Evolutionary conservation across 768 basidiomycete species (phyloP), one percentile per base, ranked within the genome.

Genomic region (Russula sp.): DNA sequence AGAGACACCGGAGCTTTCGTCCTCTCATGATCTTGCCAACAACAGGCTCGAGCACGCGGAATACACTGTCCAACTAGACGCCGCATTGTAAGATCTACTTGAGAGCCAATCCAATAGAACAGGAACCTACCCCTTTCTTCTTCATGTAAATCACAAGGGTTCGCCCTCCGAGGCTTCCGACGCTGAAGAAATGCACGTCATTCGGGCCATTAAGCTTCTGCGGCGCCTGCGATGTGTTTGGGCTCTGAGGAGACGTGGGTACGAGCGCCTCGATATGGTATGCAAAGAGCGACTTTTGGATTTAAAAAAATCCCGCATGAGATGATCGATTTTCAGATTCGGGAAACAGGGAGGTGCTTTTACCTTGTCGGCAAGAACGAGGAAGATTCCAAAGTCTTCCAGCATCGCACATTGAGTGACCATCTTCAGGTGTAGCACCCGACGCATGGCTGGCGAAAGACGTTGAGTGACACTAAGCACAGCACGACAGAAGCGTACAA

Each of bases 41-140:
- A n/a, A 98, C 92, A 3, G 96, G 96, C 69, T 99, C 96, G n/a
- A 99, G 82, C 7, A 96, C 94, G 59, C 92, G 91, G 83, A 99
- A 98, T 56, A 97, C 89, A 62, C 92, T 94, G 71, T 96, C 92
- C 68, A 91, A 79, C 82, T 86, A 38, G 52, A 34, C 2, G 42
- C 57, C 49, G 9, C 48, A 28, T 53, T 65, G 56, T 71, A 40
- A 26, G 51, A 14, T 38, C 22, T 5, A 22, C n/a, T 30, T 5
- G 71, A 49, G 72, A 66, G 34, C 70, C 73, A 69, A 69, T 24
- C 24, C 14, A 24, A 36, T 26, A 16, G 6, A 26, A 49, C 36
- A 59, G 55, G n/a, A 4, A 72, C 82, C 40, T 68, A 85, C 85
- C 49, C 91, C 91, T 77, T 95, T 95, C 76, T 90, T 92, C 81